Evolutionary conservation across 2,329 filamentous ascomycete genomes (phyloP), one percentile per base, ranked within the genome.

Genomic region (Pseudocercospora pini-densiflorae): DNA sequence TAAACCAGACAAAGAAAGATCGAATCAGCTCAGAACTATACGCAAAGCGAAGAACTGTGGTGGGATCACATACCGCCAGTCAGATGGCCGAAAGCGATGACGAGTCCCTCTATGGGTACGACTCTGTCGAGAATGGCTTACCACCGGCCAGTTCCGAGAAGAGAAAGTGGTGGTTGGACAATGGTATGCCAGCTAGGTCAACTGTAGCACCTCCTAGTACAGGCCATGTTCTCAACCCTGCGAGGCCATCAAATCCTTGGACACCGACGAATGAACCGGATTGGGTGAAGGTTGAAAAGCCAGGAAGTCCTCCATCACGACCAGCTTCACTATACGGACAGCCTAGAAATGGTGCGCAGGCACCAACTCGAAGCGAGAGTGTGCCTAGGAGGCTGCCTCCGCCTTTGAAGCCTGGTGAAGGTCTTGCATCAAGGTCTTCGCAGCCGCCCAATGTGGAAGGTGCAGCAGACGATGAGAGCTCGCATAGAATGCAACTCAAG

Each of bases 241-340:
- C 88, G 33, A 87, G 92, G 57, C 87, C 88, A 12, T 88, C 91
- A 0, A 98, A 98, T 74, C 95, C 95, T 0, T 98, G 96, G 77
- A 86, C 85, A 1, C 83, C 86, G 0, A 89, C 87, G 1, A 85
- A 90, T 33, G 92, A 97, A 77, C 87, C 90, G 9, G 94, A 97
- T 74, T 98, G 95, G 95, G 88, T 97, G 40, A 79, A 82, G 65
- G 79, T 84, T 4, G 76, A 78, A 21, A 74, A 71, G 45, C 76
- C 77, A 1, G 59, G 61, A 21, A 70, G 61, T 8, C 68, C 70
- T 27, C 69, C 72, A 2, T 69, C 71, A 7, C 65, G 72, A n/a
- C 27, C 67, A 10, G 43, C 69, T 23, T 72, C 71, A 3, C 33
- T 68, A 14, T 65, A 68, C 45, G 16, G 12, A 21, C 60, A 64